These are phyloP conservation scores for Porogramme epimiltina DNA, from an alignment of 1,284 basidiomycete species.

Conservation along the genomic window DNA sequence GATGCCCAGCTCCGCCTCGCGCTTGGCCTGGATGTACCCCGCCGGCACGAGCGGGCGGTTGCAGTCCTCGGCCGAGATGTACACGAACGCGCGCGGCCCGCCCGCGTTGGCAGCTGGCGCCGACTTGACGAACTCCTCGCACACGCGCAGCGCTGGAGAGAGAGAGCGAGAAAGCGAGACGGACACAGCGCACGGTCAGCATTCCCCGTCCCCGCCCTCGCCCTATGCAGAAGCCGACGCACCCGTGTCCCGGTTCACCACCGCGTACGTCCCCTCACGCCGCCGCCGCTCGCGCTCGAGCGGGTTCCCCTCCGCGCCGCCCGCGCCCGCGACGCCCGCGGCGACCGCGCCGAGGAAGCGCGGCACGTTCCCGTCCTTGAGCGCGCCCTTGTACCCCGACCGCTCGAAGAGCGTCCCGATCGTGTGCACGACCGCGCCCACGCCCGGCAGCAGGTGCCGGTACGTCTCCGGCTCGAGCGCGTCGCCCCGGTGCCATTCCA, in stretches of 20 bases:
- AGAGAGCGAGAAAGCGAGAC: too few relatives aligned
- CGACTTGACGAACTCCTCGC: constrained; percentile 68
- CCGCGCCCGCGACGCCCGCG: constrained; percentile 36
- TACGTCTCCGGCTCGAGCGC: constrained; percentile 82
- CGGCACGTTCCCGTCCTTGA: constrained; percentile 59
- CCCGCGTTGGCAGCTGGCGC: constrained; percentile 31
- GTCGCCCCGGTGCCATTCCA: constrained; percentile 82
- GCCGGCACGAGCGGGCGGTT: constrained; percentile 85
- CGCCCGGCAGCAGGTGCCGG: constrained; percentile 62
- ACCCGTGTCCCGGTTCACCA: constrained; percentile 92
- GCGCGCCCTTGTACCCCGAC: constrained; percentile 76
- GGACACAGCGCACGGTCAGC: too few relatives aligned
- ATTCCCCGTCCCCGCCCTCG: background rate
- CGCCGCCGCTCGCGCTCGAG: constrained; percentile 46
- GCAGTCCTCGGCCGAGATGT: constrained; percentile 93
- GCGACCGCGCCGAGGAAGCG: constrained; percentile 54
- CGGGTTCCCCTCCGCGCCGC: constrained; percentile 67
- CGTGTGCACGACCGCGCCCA: constrained; percentile 88
- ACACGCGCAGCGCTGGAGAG: constrained; percentile 68
- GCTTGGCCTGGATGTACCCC: constrained; percentile 88
- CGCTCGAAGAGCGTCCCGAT: constrained; percentile 92
- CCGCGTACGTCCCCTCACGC: constrained; percentile 65
- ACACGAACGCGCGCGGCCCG: constrained; percentile 78
- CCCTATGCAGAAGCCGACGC: constrained; percentile 30
- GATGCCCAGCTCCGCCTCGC: constrained; percentile 83